Evolutionary conservation across 352 stramenopile genomes (phyloP).

Genomic region (Phytophthora nicotianae): DNA sequence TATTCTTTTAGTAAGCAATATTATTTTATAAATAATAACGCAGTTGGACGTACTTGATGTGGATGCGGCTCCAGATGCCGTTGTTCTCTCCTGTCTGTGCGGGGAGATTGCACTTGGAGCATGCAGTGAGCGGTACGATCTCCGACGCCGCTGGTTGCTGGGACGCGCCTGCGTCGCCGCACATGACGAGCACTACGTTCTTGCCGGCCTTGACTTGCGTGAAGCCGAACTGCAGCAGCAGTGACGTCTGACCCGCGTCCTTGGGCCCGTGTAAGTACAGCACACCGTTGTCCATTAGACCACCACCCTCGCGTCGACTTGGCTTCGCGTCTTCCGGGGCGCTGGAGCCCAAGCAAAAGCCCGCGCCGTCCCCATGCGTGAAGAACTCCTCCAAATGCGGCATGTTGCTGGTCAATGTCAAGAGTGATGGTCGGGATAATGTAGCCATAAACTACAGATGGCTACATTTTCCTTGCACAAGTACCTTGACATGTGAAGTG

Average conservation of each 20-base stretch:
- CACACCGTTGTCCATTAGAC: conserved; percentile 24
- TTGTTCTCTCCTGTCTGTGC: conserved; percentile 56
- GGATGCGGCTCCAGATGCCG: conserved; percentile 52
- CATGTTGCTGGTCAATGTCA: conserved; percentile 2
- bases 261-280: conserved; percentile 54
- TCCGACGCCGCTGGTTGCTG: conserved; percentile 19
- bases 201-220: conserved; percentile 46
- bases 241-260: conserved; percentile 54
- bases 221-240: conserved; percentile 73
- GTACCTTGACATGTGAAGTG: too few species aligned
- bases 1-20: not conserved
- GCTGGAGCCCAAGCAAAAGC: conserved; percentile 20
- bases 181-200: conserved; percentile 59
- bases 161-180: conserved; percentile 31
- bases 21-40: not conserved
- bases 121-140: conserved; percentile 53
- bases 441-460: not conserved
- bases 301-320: conserved; percentile 5
- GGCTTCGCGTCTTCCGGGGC: conserved; percentile 10
- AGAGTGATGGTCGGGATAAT: not conserved
- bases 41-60: conserved; percentile 53
- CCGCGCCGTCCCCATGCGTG: conserved; percentile 46
- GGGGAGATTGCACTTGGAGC: conserved; percentile 43
- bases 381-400: conserved; percentile 66
- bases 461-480: not conserved